Percentiles rank a stretch among this genome's conserved stretches.
Evolutionary conservation across 1,284 basidiomycete species (phyloP).

Genomic region (Heliocybe sulcata): DNA sequence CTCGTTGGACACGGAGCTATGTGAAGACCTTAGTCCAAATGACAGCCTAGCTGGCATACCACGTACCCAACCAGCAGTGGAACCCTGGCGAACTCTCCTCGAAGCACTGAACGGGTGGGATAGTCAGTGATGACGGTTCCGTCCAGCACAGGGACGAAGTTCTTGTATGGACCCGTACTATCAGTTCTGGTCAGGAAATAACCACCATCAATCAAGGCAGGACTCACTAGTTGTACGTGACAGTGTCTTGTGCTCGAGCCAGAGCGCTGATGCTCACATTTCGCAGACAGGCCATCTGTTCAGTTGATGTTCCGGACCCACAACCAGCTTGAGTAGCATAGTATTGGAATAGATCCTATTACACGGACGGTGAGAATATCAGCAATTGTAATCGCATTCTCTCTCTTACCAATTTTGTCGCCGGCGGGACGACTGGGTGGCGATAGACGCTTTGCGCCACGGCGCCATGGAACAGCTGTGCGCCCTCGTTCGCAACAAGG

Average conservation of each 20-base stretch:
- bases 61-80: slow-evolving; percentile 54
- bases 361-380: not conserved
- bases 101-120: slow-evolving; percentile 36
- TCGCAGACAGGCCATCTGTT: slow-evolving; percentile 22
- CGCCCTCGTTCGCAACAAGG: not conserved
- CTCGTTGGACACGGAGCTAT: slow-evolving; percentile 49
- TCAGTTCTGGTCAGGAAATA: slow-evolving; percentile 7
- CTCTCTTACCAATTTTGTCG: slow-evolving; percentile 37
- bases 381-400: not conserved
- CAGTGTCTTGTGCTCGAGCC: slow-evolving; percentile 21
- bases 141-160: slow-evolving; percentile 38
- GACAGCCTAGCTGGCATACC: not conserved
- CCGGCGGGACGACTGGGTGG: slow-evolving; percentile 36
- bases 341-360: slow-evolving; percentile 42
- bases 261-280: slow-evolving; percentile 1
- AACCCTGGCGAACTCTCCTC: slow-evolving; percentile 37
- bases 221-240: slow-evolving; percentile 20
- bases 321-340: slow-evolving; percentile 43
- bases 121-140: slow-evolving; percentile 37
- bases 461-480: slow-evolving; percentile 37
- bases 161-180: slow-evolving; percentile 30
- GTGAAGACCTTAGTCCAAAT: not conserved
- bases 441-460: slow-evolving; percentile 57
- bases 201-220: not conserved
- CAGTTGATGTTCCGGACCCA: slow-evolving; percentile 24